Conservation (phyloP, 306 rosid species). For the Trichosanthes truncata region DNA sequence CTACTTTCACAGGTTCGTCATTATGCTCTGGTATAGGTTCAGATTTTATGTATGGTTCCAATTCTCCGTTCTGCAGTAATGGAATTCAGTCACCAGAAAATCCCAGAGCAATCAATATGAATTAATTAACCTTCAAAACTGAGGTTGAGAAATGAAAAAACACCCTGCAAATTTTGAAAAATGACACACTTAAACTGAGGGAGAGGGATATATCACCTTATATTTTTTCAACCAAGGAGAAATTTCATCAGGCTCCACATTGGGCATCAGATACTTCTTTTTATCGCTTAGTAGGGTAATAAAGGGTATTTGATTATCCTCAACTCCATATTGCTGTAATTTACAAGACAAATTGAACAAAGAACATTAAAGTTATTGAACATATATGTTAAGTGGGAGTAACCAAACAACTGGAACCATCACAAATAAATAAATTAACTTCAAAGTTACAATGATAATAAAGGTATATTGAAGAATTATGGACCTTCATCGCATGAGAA, state of each 20-base stretch:
- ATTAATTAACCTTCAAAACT: background rate
- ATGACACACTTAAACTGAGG: constrained; percentile 2
- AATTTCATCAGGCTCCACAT: constrained; percentile 59
- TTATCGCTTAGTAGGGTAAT: constrained; percentile 56
- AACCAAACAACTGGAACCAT: background rate
- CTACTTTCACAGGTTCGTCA: constrained; percentile 83
- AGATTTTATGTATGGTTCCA: constrained; percentile 52
- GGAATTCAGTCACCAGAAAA: constrained; percentile 10
- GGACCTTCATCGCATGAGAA: background rate
- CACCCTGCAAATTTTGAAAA: background rate
- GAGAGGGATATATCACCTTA: constrained; percentile 44
- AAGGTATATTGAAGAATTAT: background rate
- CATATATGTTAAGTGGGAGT: background rate
- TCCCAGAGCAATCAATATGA: background rate
- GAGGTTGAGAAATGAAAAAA: background rate
- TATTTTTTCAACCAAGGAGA: constrained; percentile 67
- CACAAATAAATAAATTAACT: constrained; percentile 27
- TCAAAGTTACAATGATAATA: constrained; percentile 54
- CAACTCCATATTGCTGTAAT: constrained; percentile 70
- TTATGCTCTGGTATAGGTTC: constrained; percentile 78
- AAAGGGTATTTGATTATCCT: constrained; percentile 67
- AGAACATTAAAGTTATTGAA: background rate
- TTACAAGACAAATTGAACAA: constrained; percentile 10
- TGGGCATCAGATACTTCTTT: constrained; percentile 56
- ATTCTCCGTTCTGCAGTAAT: constrained; percentile 52